Conservation (phyloP, 2,329 filamentous ascomycete genomes). For the Aphanoascus verrucosus region DNA sequence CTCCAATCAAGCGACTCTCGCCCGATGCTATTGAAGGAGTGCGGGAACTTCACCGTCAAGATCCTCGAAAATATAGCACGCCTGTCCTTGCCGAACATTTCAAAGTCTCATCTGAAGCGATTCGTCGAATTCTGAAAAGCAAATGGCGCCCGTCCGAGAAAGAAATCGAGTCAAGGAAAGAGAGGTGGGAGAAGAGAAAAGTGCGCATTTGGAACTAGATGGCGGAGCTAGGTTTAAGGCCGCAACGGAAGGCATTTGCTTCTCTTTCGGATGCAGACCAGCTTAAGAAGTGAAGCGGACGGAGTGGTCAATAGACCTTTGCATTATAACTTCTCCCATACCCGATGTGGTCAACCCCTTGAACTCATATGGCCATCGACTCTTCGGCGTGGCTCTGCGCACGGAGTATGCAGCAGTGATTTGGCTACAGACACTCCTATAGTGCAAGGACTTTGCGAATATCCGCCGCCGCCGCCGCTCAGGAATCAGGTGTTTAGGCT, state of each 20-base stretch:
- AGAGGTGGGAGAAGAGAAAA: constrained; percentile 37
- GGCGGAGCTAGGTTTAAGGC: constrained; percentile 44
- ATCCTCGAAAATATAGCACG: constrained; percentile 68
- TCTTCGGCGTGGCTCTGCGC: too few relatives aligned
- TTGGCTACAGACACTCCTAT: too few relatives aligned
- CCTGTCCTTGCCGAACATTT: constrained; percentile 64
- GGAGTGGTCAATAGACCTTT: background rate
- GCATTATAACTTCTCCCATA: background rate
- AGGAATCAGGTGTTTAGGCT: too few relatives aligned
- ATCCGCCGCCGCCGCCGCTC: too few relatives aligned
- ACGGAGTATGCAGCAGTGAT: too few relatives aligned
- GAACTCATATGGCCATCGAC: too few relatives aligned
- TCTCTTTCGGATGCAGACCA: constrained; percentile 20
- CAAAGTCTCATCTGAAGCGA: constrained; percentile 73
- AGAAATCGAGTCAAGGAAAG: constrained; percentile 31
- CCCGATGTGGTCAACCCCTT: too few relatives aligned
- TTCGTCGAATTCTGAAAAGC: constrained; percentile 68
- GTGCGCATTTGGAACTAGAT: constrained; percentile 38
- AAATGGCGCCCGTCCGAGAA: constrained; percentile 36
- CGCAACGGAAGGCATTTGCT: constrained; percentile 38
- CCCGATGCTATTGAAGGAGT: constrained; percentile 90
- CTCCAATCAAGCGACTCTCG: constrained; percentile 73
- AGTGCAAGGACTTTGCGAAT: too few relatives aligned
- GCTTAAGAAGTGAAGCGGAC: background rate
- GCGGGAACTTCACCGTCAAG: constrained; percentile 64